Base-by-base conservation (phyloP, 148 eudicot genomes). In the Persicaria tinctoria region DNA sequence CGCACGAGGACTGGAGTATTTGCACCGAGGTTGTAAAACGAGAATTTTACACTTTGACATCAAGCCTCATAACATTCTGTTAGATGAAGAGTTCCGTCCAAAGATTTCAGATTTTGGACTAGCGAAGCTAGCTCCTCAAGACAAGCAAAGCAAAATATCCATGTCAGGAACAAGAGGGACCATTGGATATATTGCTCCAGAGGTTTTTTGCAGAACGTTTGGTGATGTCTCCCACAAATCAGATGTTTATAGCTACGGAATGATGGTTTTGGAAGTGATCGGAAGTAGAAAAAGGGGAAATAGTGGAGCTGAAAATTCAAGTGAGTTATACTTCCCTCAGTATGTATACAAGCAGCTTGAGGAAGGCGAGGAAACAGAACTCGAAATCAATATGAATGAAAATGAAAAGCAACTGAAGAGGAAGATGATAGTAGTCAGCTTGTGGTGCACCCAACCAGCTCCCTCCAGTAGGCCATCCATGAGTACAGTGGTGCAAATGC, bases 291-390 rank as follows among this genome's bases (percentile, higher is more conserved):
- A 20, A 59, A 23, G 66, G 41, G 41, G 0, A 3, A 59, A 7
- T 59, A 59, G 9, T 59, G 41, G 9, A 20, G 32, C 10, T 0
- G 23, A 59, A 20, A 59, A 38, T 59, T 32, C 66, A 59, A 23
- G 32, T 59, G 66, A 59, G 8, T 23, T 59, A 6, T 59, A 59
- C 41, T 59, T 59, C 23, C 66, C 66, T 20, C 12, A 23, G 4
- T 20, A 74, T 76, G 83, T 87, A 71, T 83, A 85, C 73, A 49
- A 82, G 75, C 78, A 77, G 63, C 75, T 78, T 5, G 79, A 74
- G 53, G 3, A 76, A 13, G 53, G 16, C 0, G 45, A 82, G 66
- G 66, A 20, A 1, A 4, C 3, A 59, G 66, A 59, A 20, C 23
- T 18, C 13, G 76, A 78, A 9, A 68, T 64, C 0, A 9, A 7